Conservation (phyloP, 2,329 filamentous ascomycete species). For the Claviceps arundinis region DNA sequence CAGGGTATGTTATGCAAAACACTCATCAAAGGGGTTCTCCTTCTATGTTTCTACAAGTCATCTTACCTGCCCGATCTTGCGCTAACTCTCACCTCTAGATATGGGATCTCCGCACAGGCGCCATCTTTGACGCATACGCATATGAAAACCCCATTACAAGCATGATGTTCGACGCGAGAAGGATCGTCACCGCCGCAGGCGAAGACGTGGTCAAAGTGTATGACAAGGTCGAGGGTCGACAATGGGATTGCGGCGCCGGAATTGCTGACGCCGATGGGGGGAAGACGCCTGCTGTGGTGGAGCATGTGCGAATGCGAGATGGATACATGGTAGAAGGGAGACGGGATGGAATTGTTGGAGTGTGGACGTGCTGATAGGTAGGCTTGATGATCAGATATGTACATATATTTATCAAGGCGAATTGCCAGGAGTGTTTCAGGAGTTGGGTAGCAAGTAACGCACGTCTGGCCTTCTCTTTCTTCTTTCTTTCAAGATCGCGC, state of each 20-base stretch:
- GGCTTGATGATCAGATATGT: too few species aligned
- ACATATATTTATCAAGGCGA: too few species aligned
- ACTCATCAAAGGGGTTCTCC: not conserved
- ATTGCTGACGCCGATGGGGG: slow-evolving; percentile 54
- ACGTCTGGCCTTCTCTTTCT: too few species aligned
- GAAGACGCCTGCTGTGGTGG: slow-evolving; percentile 55
- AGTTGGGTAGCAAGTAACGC: too few species aligned
- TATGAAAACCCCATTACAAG: slow-evolving; percentile 85
- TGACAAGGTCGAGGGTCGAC: slow-evolving; percentile 87
- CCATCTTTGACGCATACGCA: slow-evolving; percentile 89
- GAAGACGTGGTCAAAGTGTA: slow-evolving; percentile 96
- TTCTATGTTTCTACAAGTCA: too few species aligned
- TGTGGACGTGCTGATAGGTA: slow-evolving; percentile 59
- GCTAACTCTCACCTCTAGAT: slow-evolving; percentile 45
- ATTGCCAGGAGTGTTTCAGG: too few species aligned
- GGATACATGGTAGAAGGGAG: slow-evolving; percentile 89
- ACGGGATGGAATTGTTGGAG: slow-evolving; percentile 73
- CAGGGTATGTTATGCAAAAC: slow-evolving; percentile 49
- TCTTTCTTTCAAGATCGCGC: too few species aligned
- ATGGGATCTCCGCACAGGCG: slow-evolving; percentile 93
- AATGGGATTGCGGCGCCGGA: slow-evolving; percentile 93
- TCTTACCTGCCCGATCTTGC: too few species aligned
- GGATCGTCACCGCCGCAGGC: slow-evolving; percentile 80
- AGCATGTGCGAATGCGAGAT: slow-evolving; percentile 81
- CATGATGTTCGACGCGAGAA: slow-evolving; percentile 91